Evolutionary conservation across 495 filamentous ascomycete species (phyloP).

Genomic region (Geoglossum glabrum): DNA sequence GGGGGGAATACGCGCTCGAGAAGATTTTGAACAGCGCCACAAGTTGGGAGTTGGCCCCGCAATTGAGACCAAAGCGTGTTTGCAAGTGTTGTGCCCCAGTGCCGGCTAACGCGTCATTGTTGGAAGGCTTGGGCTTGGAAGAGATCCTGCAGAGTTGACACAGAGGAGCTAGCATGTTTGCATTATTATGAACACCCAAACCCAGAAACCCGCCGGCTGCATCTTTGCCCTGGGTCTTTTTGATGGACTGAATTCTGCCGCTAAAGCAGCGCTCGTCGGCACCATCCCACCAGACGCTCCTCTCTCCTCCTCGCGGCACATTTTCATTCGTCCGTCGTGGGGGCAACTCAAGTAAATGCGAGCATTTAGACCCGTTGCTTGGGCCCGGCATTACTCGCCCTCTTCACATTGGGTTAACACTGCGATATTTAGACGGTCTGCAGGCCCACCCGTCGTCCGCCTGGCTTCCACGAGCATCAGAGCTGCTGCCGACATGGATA

Average conservation of each 20-base stretch:
- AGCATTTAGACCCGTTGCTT: background rate
- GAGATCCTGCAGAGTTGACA: background rate
- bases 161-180: background rate
- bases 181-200: background rate
- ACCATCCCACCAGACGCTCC: background rate
- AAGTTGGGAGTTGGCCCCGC: background rate
- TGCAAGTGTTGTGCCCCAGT: background rate
- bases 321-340: background rate
- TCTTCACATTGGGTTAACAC: background rate
- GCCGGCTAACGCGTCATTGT: background rate
- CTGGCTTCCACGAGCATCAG: background rate
- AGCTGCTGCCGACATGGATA: slow-evolving; percentile 47
- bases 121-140: background rate
- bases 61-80: background rate
- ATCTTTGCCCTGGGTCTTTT: background rate
- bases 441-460: background rate
- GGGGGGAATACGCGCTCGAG: background rate
- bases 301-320: background rate
- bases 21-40: background rate
- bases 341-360: background rate
- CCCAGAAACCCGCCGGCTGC: background rate
- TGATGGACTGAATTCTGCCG: background rate
- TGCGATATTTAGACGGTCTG: background rate
- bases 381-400: background rate
- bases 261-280: background rate